phyloP scores from a whole-genome alignment of 306 rosid genomes.

The Erythrophleum fordii region DNA sequence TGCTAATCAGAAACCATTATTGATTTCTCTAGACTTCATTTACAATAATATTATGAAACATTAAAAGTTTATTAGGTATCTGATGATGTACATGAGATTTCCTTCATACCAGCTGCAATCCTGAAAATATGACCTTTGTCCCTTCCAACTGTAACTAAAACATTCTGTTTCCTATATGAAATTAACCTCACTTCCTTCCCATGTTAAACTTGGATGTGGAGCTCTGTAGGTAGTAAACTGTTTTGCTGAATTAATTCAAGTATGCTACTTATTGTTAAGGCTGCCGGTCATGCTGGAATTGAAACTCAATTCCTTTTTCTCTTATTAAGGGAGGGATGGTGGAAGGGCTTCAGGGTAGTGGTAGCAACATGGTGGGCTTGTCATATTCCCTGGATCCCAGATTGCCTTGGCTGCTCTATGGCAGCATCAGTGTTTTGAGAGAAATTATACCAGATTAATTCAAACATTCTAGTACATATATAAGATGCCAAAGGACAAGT shows the following conservation, averaged over 20 bases:
- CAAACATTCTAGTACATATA: not conserved
- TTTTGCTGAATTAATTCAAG: not conserved
- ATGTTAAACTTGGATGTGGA: not conserved
- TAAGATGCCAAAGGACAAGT: not conserved
- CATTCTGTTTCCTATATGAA: slow-evolving; percentile 24
- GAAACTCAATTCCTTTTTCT: not conserved
- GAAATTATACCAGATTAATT: not conserved
- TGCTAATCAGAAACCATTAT: not conserved
- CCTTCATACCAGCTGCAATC: slow-evolving; percentile 13
- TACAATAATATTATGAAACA: slow-evolving; percentile 2
- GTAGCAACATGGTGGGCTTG: not conserved
- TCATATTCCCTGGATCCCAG: not conserved
- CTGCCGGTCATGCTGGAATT: not conserved
- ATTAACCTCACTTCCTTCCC: not conserved
- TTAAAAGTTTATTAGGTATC: not conserved
- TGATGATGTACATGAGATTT: slow-evolving; percentile 2
- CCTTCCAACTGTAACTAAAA: not conserved
- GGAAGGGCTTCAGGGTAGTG: not conserved
- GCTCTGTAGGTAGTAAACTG: not conserved
- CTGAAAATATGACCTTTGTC: slow-evolving; percentile 10
- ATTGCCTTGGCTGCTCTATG: not conserved
- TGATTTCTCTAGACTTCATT: slow-evolving; percentile 25
- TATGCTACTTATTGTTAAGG: not conserved
- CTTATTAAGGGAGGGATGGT: not conserved
- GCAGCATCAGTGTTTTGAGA: not conserved